Percentiles rank a stretch among this genome's conserved stretches.
These are phyloP conservation scores for Eimeria necatrix DNA, from an alignment of 169 alveolate species.

Conservation along the genomic window DNA sequence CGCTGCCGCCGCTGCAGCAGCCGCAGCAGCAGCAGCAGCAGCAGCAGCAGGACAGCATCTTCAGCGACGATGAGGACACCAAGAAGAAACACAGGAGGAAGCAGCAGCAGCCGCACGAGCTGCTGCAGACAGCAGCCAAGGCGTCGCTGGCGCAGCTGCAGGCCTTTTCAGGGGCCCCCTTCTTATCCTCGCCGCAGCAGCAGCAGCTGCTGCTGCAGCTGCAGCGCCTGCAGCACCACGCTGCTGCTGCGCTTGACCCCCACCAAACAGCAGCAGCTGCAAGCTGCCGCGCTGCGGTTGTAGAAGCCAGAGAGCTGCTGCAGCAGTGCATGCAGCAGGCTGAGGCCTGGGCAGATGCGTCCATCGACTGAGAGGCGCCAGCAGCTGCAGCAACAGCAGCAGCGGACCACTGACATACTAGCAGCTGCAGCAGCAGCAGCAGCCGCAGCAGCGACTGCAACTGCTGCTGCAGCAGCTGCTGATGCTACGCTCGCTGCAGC, in stretches of 20 bases:
- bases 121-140: conserved; percentile 40
- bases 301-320: conserved; percentile 57
- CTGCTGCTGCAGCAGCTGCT: conserved; percentile 5
- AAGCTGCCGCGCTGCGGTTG: conserved; percentile 9
- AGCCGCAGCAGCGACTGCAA: neutral
- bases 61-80: neutral
- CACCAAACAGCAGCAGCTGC: conserved; percentile 26
- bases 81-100: neutral
- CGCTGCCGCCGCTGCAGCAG: conserved; percentile 43
- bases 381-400: conserved; percentile 32
- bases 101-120: neutral
- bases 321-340: conserved; percentile 64
- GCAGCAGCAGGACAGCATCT: neutral
- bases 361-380: neutral
- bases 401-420: neutral
- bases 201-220: conserved; percentile 59
- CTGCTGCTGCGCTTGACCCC: neutral
- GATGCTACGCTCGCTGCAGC: neutral
- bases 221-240: conserved; percentile 1
- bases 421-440: neutral
- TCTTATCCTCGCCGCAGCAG: conserved; percentile 37
- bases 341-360: conserved; percentile 42
- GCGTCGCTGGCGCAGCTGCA: neutral
- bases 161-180: conserved; percentile 16
- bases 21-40: conserved; percentile 39